Conservation (phyloP, 176 grass and related monocot genomes). For the Dendrocalamus sinicus region DNA sequence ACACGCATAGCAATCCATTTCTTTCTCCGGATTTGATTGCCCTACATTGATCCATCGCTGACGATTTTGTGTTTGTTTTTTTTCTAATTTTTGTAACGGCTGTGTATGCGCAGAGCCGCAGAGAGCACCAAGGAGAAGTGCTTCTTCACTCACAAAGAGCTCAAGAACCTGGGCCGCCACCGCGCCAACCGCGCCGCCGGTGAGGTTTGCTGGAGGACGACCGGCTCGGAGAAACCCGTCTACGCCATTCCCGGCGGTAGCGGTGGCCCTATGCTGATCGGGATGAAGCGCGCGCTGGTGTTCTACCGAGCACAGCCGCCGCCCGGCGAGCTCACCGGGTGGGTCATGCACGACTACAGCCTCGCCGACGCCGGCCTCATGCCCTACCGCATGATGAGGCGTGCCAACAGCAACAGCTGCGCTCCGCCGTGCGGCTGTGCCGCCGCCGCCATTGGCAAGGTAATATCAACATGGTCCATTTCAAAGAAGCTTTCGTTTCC, state of each 20-base stretch:
- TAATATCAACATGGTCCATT: neutral
- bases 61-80: neutral
- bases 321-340: slow-evolving; percentile 29
- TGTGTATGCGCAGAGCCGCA: neutral
- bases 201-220: slow-evolving; percentile 58
- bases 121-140: slow-evolving; percentile 30
- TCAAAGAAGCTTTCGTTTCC: neutral
- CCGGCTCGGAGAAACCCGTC: slow-evolving; percentile 37
- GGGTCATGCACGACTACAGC: slow-evolving; percentile 80
- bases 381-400: neutral
- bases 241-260: neutral
- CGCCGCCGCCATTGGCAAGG: neutral
- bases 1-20: too few relatives aligned
- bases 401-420: neutral
- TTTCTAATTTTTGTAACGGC: too few relatives aligned
- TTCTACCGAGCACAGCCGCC: slow-evolving; percentile 45
- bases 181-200: slow-evolving; percentile 1
- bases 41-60: neutral
- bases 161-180: neutral
- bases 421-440: too few relatives aligned
- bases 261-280: slow-evolving; percentile 23
- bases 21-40: neutral
- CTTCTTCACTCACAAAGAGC: slow-evolving; percentile 42
- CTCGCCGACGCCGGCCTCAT: slow-evolving; percentile 46
- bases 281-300: slow-evolving; percentile 45